Base-by-base conservation (phyloP, 2,329 filamentous ascomycete species). In the Tricladium varicosporioides region DNA sequence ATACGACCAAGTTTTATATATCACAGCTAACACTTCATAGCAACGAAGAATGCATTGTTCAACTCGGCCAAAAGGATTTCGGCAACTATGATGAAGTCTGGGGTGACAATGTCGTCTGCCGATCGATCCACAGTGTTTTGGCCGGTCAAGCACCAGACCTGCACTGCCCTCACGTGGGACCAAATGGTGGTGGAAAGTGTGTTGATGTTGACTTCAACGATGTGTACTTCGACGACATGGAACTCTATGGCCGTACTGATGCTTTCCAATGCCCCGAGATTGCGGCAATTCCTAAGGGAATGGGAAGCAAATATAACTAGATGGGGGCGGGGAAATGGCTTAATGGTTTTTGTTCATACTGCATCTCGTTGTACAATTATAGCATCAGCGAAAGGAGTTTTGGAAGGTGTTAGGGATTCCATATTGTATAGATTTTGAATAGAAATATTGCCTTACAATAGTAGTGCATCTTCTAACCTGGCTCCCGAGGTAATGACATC, bases 81-180 rank as follows among this genome's bases (percentile, higher is more conserved):
- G 75, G 74, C 1, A 72, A 62, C 32, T 77, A 74, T 53, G 73
- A 76, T 51, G 71, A 76, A 58, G 71, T 71, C 0, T 77, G 74
- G 73, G 74, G 73, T 9, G 74, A 78, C 58, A 76, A 76, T 51
- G 63, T 77, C 8, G 74, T 74, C 22, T 78, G 74, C 60, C 66
- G 75, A 2, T 69, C 65, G 7, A 73, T 77, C 43, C 75, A 77
- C 60, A 56, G 76, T 22, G 65, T 77, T 16, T 65, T 78, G 7
- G 53, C 57, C 2, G 36, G 36, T 13, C 36, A 40, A 40, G 36
- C 10, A 13, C 36, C 36, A 13, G n/a, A 11, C 10, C 11, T 40
- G 36, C 46, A 48, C 32, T 48, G 46, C 27, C 46, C 46, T 15
- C 46, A 48, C 15, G 18, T 27, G 8, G 46, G 46, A 27, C 46